These are phyloP conservation scores for Ceratobasidium sp. DNA, from an alignment of 1,284 basidiomycete species.

Conservation along the genomic window DNA sequence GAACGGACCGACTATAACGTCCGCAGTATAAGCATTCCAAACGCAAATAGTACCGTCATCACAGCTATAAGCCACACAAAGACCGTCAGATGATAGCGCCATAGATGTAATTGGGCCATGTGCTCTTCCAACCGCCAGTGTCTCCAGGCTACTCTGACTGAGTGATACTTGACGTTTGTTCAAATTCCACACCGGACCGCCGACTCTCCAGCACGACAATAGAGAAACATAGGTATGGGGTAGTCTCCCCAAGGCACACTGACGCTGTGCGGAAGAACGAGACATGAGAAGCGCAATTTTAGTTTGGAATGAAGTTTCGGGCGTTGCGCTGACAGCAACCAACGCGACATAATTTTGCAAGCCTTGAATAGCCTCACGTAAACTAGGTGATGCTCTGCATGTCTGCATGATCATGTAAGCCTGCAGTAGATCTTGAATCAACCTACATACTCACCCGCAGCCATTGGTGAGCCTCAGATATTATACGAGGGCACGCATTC, in stretches of 20 bases:
- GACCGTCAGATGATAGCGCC: slow-evolving; percentile 9
- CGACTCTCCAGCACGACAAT: not conserved
- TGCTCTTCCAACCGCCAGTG: not conserved
- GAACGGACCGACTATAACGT: not conserved
- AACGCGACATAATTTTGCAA: not conserved
- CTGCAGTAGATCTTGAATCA: too few species aligned
- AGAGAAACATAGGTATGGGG: slow-evolving; percentile 24
- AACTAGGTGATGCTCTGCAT: not conserved
- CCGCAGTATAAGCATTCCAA: slow-evolving; percentile 24
- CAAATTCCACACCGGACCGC: not conserved
- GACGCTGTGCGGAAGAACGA: too few species aligned
- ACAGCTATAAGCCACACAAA: slow-evolving; percentile 3
- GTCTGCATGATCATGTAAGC: not conserved
- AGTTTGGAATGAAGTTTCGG: too few species aligned
- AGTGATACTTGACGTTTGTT: too few species aligned
- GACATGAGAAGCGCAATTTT: too few species aligned
- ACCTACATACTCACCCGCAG: not conserved
- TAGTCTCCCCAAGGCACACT: too few species aligned
- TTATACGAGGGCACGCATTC: not conserved
- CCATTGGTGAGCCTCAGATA: not conserved
- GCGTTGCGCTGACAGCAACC: not conserved
- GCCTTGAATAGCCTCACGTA: not conserved
- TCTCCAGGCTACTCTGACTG: not conserved
- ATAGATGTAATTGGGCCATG: not conserved
- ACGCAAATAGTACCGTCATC: slow-evolving; percentile 9